Conservation (phyloP, 2,329 filamentous ascomycete genomes). For the Pyrenophora graminea region DNA sequence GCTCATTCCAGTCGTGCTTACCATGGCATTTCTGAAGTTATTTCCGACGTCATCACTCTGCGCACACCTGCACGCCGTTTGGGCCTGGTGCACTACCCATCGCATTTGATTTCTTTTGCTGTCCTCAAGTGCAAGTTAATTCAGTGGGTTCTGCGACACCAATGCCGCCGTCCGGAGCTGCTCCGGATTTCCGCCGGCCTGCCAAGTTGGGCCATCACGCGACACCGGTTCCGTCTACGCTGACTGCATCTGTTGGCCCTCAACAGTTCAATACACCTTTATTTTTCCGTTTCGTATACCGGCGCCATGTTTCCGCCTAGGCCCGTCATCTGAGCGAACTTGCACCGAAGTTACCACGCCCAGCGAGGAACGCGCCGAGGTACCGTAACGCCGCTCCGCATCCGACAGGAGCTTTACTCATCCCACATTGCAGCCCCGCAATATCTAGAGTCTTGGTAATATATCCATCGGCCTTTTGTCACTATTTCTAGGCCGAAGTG, state of each 20-base stretch:
- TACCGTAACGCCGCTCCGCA: neutral
- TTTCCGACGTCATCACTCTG: conserved; percentile 6
- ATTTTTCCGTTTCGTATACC: neutral
- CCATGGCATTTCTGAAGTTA: conserved; percentile 4
- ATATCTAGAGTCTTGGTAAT: neutral
- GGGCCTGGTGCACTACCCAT: neutral
- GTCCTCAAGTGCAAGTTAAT: neutral
- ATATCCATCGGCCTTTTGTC: neutral
- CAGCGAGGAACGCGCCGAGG: conserved; percentile 1
- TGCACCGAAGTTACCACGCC: conserved; percentile 1
- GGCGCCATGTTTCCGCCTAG: neutral
- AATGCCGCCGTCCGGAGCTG: conserved; percentile 1
- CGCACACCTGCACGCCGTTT: neutral
- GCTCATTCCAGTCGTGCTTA: conserved; percentile 2
- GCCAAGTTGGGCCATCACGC: conserved; percentile 4
- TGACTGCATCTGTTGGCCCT: conserved; percentile 3
- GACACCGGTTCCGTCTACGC: conserved; percentile 1
- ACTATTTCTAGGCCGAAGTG: neutral
- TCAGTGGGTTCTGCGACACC: conserved; percentile 6
- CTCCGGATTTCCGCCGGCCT: conserved; percentile 2
- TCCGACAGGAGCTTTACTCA: neutral
- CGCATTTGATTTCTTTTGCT: conserved; percentile 7
- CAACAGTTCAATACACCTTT: conserved; percentile 6
- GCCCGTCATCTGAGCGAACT: neutral
- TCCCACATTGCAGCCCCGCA: neutral